These are phyloP conservation scores for Sarcocystis neurona DNA, from an alignment of 169 alveolate genomes.

Conservation along the genomic window DNA sequence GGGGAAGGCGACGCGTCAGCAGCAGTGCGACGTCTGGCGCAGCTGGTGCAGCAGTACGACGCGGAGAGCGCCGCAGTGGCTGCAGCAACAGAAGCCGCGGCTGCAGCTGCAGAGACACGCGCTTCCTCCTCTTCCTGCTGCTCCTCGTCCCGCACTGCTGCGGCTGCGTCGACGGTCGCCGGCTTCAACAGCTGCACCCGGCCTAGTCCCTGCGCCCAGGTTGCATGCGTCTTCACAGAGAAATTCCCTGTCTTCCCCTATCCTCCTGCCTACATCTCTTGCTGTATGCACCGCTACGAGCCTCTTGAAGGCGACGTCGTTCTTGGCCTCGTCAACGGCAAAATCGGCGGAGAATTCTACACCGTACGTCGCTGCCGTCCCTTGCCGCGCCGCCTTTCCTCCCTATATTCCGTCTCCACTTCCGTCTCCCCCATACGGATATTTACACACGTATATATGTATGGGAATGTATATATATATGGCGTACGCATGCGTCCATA, in stretches of 20 bases:
- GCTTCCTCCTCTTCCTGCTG: not conserved
- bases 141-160: too few relatives aligned
- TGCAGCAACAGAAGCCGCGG: not conserved
- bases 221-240: not conserved
- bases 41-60: not conserved
- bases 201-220: too few relatives aligned
- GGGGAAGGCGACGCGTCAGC: not conserved
- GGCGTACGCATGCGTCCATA: too few relatives aligned
- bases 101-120: not conserved
- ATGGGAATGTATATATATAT: too few relatives aligned
- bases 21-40: not conserved
- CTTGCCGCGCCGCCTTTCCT: too few relatives aligned
- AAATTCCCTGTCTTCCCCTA: not conserved
- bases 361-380: conserved; percentile 29
- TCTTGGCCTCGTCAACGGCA: conserved; percentile 46
- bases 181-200: too few relatives aligned
- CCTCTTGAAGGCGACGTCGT: conserved; percentile 54
- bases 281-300: conserved; percentile 35
- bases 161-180: too few relatives aligned
- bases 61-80: not conserved
- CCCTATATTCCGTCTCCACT: too few relatives aligned
- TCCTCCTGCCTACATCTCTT: not conserved
- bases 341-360: conserved; percentile 38
- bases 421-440: too few relatives aligned
- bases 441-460: too few relatives aligned